A percentile compares a stretch with the other conserved stretches of the same genome.
Conservation (phyloP, 2,329 filamentous ascomycete genomes). For the Trichoderma harzianum region DNA sequence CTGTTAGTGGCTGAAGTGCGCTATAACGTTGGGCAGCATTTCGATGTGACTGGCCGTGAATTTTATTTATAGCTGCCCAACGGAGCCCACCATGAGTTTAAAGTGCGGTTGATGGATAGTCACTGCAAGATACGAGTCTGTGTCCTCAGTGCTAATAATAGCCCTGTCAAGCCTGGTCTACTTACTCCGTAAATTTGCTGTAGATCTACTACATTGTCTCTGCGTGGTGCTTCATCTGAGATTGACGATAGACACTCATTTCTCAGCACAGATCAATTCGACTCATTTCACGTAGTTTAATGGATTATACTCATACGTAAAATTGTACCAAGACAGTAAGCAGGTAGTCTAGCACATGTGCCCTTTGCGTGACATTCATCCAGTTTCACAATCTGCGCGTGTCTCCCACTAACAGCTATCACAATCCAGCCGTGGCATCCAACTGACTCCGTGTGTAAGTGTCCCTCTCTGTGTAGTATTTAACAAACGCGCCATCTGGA, state of each 20-base stretch:
- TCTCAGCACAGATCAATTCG: not conserved
- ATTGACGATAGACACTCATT: not conserved
- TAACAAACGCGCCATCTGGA: not conserved
- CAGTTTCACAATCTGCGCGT: not conserved
- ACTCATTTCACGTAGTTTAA: not conserved
- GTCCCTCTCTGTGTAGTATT: not conserved
- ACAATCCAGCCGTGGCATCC: not conserved
- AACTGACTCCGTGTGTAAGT: not conserved
- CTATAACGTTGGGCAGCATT: not conserved
- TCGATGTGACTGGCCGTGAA: not conserved
- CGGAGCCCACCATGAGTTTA: not conserved
- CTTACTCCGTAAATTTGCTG: not conserved
- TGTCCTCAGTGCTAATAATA: not conserved
- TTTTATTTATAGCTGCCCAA: slow-evolving; percentile 9
- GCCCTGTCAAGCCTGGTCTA: not conserved
- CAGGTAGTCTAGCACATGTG: not conserved
- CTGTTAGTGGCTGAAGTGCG: slow-evolving; percentile 4
- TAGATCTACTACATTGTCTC: not conserved
- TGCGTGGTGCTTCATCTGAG: not conserved
- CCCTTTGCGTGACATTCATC: not conserved
- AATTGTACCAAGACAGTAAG: not conserved
- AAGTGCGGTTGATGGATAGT: not conserved
- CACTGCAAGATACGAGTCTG: not conserved
- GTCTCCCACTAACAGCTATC: not conserved
- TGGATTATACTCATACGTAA: not conserved